Evolutionary conservation across 169 alveolate genomes (phyloP), one percentile per base, ranked within the genome.

Genomic region (Perkinsus olseni): DNA sequence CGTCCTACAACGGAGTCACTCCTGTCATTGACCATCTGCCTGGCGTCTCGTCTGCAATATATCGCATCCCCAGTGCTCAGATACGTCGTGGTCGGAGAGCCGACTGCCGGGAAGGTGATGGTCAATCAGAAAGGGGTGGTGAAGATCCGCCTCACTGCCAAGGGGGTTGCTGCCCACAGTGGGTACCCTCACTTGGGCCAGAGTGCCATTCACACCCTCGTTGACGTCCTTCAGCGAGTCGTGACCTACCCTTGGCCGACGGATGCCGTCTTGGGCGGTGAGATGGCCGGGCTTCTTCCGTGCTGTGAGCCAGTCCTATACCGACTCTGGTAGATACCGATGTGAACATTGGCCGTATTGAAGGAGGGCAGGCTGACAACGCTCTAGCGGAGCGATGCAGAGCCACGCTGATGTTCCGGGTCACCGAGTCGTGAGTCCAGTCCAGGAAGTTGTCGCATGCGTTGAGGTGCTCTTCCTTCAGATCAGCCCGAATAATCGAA

Each of bases 311-410:
- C n/a, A n/a, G n/a, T n/a, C n/a, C 50, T 40, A 40, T 11, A 40
- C 11, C 21, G 50, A 40, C 3, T 6, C 21, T 40, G 21, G 11
- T 40, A 62, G 82, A 91, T 38, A 91, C 92, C 17, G 92, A 91
- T 34, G 38, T n/a, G 40, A 91, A 91, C 92, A 28, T 91, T 40
- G 92, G 92, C 48, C 50, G 39, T 28, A n/a, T 91, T 11, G 92
- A 91, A n/a, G 92, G 92, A 3, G 92, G 92, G 31, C 92, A 91
- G 37, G 92, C 92, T 8, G 50, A 38, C 74, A 91, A 91, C 37
- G 92, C 92, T 8, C 37, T 91, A 24, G 51, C 92, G 74, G 92
- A 91, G 74, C 50, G 37, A 28, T 38, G 74, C 38, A 38, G 38
- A 8, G 92, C 92, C n/a, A 91, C 38, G 3, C n/a, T 91, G 38